Base-by-base conservation (phyloP, 345 rosid genomes). In the Odontarrhena argentea region DNA sequence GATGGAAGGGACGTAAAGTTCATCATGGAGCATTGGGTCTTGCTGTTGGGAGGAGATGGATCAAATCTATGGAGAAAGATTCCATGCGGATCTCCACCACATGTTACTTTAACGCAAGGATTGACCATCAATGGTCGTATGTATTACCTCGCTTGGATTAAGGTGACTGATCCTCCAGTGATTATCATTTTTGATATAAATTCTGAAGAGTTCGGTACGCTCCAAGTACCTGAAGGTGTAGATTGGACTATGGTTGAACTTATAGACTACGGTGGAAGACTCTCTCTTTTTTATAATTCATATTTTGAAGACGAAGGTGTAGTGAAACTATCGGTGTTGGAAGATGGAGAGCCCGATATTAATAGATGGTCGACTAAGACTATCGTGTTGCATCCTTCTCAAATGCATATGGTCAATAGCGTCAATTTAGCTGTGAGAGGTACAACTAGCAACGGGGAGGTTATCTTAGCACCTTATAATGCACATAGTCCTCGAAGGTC, bases 341-440 rank as follows among this genome's bases (percentile, higher is more conserved):
- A 53, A 30, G 51, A 65, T 42, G 60, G 1, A 7, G 22, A 52
- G 43, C 30, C 52, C 22, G n/a, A n/a, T n/a, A n/a, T n/a, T n/a
- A 32, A 42, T 42, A 30, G 1, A 6, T 65, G 69, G 60, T 15
- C 24, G 15, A 28, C 0, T 0, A 42, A 53, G 51, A 42, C 43
- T 41, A 6, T 65, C 30, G 69, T 41, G 43, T 15, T 53, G 60
- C 43, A 54, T 41, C 7, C 42, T 65, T 52, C 51, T 40, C 69
- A 52, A 40, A 14, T 52, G 49, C 2, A 41, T 30, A 9, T 28
- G 1, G 30, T 40, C n/a, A 7, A 52, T 3, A 42, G 12, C 41
- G 28, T 41, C 5, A 7, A 13, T 28, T 10, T 51, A 7, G 14
- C 7, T 40, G 32, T 52, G 5, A 0, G 1, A 25, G 60, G 42